Evolutionary conservation across 1,284 basidiomycete genomes (phyloP).

Genomic region (Ganoderma boninense): DNA sequence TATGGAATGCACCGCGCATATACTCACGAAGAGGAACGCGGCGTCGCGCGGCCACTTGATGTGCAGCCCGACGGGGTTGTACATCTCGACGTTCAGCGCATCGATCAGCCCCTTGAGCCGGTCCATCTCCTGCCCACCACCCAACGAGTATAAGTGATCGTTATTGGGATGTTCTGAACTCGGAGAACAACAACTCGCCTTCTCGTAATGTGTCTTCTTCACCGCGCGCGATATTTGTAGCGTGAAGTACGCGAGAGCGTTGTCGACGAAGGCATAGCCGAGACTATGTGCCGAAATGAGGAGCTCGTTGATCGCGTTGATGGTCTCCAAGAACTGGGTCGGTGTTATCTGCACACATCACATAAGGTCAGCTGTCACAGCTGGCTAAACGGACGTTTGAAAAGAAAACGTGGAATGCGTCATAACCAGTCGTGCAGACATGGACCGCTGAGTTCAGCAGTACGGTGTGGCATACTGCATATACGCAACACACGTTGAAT

Average conservation of each 20-base stretch:
- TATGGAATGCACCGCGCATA: neutral
- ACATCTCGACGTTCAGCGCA: slow-evolving; percentile 70
- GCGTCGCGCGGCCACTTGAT: slow-evolving; percentile 82
- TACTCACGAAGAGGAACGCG: slow-evolving; percentile 86
- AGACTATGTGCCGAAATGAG: slow-evolving; percentile 82
- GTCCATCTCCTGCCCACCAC: slow-evolving; percentile 78
- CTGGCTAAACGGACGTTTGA: neutral
- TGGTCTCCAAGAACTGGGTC: slow-evolving; percentile 85
- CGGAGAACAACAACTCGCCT: slow-evolving; percentile 56
- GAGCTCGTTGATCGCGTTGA: slow-evolving; percentile 84
- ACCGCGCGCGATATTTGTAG: slow-evolving; percentile 78
- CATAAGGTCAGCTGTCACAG: neutral
- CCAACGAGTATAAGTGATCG: neutral
- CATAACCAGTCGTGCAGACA: no score
- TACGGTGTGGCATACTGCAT: no score
- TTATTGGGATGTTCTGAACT: neutral
- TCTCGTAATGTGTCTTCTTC: slow-evolving; percentile 75
- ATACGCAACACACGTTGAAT: no score
- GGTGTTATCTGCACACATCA: slow-evolving; percentile 68
- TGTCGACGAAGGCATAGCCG: slow-evolving; percentile 69
- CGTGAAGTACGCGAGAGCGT: slow-evolving; percentile 73
- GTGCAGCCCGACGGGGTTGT: slow-evolving; percentile 84
- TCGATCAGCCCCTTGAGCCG: slow-evolving; percentile 68
- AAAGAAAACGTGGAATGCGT: neutral
- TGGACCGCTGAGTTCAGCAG: no score